A percentile compares a stretch with the other conserved stretches of the same genome.
Evolutionary conservation across 148 eudicot genomes (phyloP).

Genomic region (Drosera capensis): DNA sequence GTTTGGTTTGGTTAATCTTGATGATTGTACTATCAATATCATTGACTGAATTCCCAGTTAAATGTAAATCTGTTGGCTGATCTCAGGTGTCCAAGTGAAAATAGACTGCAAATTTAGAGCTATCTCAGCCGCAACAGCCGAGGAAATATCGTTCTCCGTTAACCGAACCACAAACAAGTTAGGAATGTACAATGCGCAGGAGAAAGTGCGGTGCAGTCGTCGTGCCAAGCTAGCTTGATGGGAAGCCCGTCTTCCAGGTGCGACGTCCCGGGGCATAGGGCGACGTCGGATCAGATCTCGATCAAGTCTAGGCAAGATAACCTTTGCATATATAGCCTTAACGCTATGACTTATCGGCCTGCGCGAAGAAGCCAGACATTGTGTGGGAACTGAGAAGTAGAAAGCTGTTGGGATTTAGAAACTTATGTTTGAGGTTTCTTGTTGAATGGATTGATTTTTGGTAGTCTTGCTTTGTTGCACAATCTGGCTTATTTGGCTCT

Average conservation of each 20-base stretch:
- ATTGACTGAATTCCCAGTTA: no score
- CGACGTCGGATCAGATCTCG: conserved; percentile 48
- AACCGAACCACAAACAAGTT: conserved; percentile 66
- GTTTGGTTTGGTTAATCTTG: no score
- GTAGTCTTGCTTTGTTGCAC: no score
- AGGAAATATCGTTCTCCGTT: conserved; percentile 62
- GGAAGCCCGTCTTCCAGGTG: conserved; percentile 38
- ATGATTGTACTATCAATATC: not conserved
- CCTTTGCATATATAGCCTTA: conserved; percentile 61
- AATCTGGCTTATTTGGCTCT: no score
- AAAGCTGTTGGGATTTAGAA: no score
- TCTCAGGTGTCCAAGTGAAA: conserved; percentile 66
- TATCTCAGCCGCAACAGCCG: conserved; percentile 43
- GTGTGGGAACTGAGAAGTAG: conserved; percentile 30
- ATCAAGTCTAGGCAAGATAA: conserved; percentile 51
- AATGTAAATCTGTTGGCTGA: no score
- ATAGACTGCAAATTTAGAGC: conserved; percentile 80
- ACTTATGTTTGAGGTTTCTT: no score
- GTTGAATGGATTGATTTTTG: no score
- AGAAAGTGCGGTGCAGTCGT: conserved; percentile 31
- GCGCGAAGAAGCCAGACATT: conserved; percentile 30
- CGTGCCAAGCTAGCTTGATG: conserved; percentile 58
- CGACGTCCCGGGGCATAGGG: conserved; percentile 49
- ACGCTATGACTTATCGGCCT: conserved; percentile 59
- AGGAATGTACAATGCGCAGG: conserved; percentile 71